Conservation (phyloP, 208 protist genomes). For the Vickermania spadyakhi region DNA sequence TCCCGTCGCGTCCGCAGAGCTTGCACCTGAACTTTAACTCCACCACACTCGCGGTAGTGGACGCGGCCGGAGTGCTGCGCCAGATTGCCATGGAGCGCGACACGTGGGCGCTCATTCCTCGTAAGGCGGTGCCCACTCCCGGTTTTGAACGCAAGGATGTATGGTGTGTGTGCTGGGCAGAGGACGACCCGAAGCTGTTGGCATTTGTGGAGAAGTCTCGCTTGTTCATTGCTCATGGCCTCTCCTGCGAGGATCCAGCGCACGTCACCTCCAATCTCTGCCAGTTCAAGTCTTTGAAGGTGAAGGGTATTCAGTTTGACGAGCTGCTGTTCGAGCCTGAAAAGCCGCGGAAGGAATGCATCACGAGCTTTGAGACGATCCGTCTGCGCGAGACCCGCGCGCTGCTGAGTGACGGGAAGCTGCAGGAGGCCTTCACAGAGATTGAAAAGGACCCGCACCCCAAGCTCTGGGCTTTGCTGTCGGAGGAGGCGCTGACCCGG, state of each 20-base stretch:
- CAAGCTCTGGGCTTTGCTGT: conserved; percentile 92
- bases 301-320: conserved; percentile 88
- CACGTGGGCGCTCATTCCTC: conserved; percentile 49
- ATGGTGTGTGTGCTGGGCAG: conserved; percentile 91
- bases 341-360: conserved; percentile 68
- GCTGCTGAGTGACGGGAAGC: conserved; percentile 34
- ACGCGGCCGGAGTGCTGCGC: conserved; percentile 81
- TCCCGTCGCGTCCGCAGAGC: conserved; percentile 68
- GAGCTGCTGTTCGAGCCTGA: conserved; percentile 92
- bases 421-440: conserved; percentile 89
- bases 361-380: conserved; percentile 87
- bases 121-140: conserved; percentile 35
- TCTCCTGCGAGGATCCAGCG: conserved; percentile 88
- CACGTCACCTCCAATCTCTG: conserved; percentile 87
- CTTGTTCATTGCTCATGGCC: conserved; percentile 88
- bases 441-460: conserved; percentile 87
- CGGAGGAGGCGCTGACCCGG: conserved; percentile 85
- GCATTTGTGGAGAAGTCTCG: conserved; percentile 95
- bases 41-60: conserved; percentile 83
- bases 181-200: conserved; percentile 89
- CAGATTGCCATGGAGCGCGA: conserved; percentile 52
- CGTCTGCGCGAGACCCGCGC: conserved; percentile 82
- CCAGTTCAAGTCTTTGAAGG: conserved; percentile 86
- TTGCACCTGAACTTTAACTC: conserved; percentile 90
- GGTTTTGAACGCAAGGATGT: conserved; percentile 92